Conservation (phyloP, 2,329 filamentous ascomycete genomes). For the Fusarium sp. region DNA sequence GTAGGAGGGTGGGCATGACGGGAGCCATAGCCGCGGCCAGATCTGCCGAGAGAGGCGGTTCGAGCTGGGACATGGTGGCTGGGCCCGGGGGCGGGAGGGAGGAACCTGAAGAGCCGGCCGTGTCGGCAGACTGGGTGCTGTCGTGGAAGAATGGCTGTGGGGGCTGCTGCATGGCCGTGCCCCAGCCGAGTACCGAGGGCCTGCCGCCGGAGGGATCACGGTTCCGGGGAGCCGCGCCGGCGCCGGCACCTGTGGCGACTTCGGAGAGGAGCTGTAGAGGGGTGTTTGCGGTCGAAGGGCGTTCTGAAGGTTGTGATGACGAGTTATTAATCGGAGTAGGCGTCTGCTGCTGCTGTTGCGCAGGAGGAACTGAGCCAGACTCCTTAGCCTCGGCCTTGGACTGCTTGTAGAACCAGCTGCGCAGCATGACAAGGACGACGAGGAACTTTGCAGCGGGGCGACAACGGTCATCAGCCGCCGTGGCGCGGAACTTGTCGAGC, state of each 20-base stretch:
- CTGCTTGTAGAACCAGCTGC: constrained; percentile 74
- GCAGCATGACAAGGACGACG: constrained; percentile 76
- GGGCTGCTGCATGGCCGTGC: constrained; percentile 37
- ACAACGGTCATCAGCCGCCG: constrained; percentile 72
- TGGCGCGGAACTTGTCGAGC: constrained; percentile 73
- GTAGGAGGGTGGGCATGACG: constrained; percentile 33
- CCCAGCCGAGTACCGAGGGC: constrained; percentile 37
- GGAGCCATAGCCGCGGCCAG: constrained; percentile 44
- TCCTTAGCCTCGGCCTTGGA: constrained; percentile 46
- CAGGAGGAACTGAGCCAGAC: constrained; percentile 6
- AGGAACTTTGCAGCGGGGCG: constrained; percentile 77
- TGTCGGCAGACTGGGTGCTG: constrained; percentile 33
- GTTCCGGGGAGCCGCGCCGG: constrained; percentile 23
- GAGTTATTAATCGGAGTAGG: constrained; percentile 20
- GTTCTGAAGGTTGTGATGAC: constrained; percentile 29
- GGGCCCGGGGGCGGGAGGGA: constrained; percentile 1
- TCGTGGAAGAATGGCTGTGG: constrained; percentile 55
- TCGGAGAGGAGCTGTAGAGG: constrained; percentile 69
- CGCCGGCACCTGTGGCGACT: constrained; percentile 61
- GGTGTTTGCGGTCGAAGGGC: constrained; percentile 56
- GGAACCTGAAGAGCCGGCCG: constrained; percentile 16
- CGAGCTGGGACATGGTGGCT: constrained; percentile 19
- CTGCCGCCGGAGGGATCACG: constrained; percentile 23
- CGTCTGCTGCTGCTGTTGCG: constrained; percentile 22
- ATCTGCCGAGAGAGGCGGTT: constrained; percentile 33